Conservation (phyloP, 2,329 filamentous ascomycete genomes). For the Ascochyta koolunga region DNA sequence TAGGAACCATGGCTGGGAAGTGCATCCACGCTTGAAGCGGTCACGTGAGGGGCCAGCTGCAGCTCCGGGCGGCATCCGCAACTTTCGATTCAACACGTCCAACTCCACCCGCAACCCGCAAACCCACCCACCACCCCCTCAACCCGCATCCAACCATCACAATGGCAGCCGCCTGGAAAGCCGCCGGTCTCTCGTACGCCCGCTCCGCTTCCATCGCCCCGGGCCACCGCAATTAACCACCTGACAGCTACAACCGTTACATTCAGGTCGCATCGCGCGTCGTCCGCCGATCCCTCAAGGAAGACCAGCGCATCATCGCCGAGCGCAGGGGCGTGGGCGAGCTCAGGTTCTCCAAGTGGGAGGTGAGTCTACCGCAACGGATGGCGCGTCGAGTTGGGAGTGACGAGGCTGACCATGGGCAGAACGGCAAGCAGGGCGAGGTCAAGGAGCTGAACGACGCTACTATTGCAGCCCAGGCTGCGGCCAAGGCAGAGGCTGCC, state of each 20-base stretch:
- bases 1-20: too few relatives aligned
- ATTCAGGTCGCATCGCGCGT: constrained; percentile 92
- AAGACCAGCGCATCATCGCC: constrained; percentile 83
- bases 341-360: constrained; percentile 90
- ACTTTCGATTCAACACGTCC: constrained; percentile 38
- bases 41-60: constrained; percentile 32
- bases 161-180: constrained; percentile 99
- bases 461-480: constrained; percentile 54
- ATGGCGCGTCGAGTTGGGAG: constrained; percentile 26
- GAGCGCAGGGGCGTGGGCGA: constrained; percentile 92
- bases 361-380: constrained; percentile 67
- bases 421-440: constrained; percentile 98
- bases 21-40: too few relatives aligned
- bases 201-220: constrained; percentile 17
- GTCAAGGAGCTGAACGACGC: constrained; percentile 70
- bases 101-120: constrained; percentile 31
- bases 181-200: constrained; percentile 91
- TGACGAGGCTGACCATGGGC: constrained; percentile 37
- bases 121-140: constrained; percentile 30
- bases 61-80: constrained; percentile 37
- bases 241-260: constrained; percentile 97
- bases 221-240: constrained; percentile 35
- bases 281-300: constrained; percentile 96
- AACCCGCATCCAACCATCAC: constrained; percentile 56
- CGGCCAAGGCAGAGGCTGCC: constrained; percentile 44